phyloP scores from a whole-genome alignment of 139 green algal species.

The Mychonastes homosphaera region DNA sequence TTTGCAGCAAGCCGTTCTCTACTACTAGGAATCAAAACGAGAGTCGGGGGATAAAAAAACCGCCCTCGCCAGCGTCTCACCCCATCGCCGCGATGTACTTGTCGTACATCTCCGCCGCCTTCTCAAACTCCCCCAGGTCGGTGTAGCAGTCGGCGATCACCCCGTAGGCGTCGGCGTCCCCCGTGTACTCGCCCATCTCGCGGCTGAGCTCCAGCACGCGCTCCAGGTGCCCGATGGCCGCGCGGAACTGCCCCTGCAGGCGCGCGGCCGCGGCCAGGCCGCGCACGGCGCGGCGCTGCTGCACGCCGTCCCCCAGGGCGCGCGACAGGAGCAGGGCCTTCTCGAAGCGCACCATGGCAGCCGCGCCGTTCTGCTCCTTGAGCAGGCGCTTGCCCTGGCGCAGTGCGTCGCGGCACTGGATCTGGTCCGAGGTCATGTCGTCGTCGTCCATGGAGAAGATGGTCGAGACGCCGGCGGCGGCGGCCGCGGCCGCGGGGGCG shows the following conservation, averaged over 20 bases:
- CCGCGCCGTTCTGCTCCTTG: conserved; percentile 67
- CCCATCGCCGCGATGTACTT: too few relatives aligned
- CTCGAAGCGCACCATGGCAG: conserved; percentile 84
- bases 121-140: conserved; percentile 83
- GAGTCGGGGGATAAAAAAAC: too few relatives aligned
- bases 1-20: too few relatives aligned
- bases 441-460: conserved; percentile 68
- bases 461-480: conserved; percentile 8
- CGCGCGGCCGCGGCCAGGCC: conserved; percentile 69
- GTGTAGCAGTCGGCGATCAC: conserved; percentile 92
- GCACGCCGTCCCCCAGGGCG: conserved; percentile 53
- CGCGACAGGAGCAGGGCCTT: conserved; percentile 87
- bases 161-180: conserved; percentile 77
- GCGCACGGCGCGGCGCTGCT: conserved; percentile 74
- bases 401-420: conserved; percentile 58
- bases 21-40: too few relatives aligned
- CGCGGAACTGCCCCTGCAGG: conserved; percentile 56
- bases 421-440: conserved; percentile 49
- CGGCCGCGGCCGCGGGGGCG: conserved; percentile 5
- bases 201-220: conserved; percentile 71
- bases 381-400: conserved; percentile 76
- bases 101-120: conserved; percentile 78
- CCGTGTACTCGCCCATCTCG: conserved; percentile 63
- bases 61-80: too few relatives aligned
- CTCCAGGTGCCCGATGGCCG: conserved; percentile 76